Evolutionary conservation across 2,329 filamentous ascomycete genomes (phyloP), one percentile per base, ranked within the genome.

Genomic region (Monilinia fructigena): DNA sequence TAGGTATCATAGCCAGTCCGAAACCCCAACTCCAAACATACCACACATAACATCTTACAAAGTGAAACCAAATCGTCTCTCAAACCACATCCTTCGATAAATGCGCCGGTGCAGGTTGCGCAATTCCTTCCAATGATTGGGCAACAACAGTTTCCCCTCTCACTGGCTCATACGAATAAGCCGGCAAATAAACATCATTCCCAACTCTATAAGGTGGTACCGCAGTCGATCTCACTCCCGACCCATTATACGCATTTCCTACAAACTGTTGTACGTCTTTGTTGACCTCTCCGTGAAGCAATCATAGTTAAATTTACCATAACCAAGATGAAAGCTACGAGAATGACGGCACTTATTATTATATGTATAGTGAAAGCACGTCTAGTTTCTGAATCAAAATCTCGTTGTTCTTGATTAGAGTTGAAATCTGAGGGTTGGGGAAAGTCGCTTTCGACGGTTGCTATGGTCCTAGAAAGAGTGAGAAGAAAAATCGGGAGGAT

Each of bases 61-160:
- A 35, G 12, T 20, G 20, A 4, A 23, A 14, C 31, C 2, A 28
- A 18, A 11, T 2, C 18, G 3, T 6, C 8, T 5, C 4, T 56
- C 61, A 55, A 56, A 28, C 62, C 42, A 58, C n/a, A 64, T 40
- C 53, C 5, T 28, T 56, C 31, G 28, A 47, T n/a, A 40, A 6
- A 52, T 59, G 53, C 45, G 63, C 42, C 8, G 54, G 16, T 26
- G 53, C n/a, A 10, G 54, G 63, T 23, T 59, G 16, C n/a, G 54
- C 16, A 28, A 42, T 7, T 3, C 18, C n/a, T 8, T 4, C 26
- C n/a, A 14, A 60, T 26, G 47, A 47, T 35, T 50, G 60, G 31
- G 60, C 3, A 6, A 63, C 6, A 7, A n/a, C n/a, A 10, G n/a
- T 54, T 31, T 63, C 35, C 18, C 18, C 60, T 7, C 38, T 40